Conservation (phyloP, 768 basidiomycete genomes). For the Amanita phalloides region DNA sequence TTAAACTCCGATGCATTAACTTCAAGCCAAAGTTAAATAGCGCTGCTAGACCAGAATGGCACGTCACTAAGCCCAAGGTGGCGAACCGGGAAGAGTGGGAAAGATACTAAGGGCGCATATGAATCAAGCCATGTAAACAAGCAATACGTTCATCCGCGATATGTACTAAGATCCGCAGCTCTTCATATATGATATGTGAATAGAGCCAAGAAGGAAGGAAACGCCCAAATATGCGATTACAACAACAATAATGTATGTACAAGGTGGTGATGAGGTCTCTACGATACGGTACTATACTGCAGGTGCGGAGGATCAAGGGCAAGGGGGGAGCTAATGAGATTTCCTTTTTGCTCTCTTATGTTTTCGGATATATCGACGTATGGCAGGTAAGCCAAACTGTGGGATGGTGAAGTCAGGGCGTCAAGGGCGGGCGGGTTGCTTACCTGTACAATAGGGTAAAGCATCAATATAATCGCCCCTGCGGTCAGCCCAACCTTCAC, state of each 20-base stretch:
- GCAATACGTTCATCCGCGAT: no score
- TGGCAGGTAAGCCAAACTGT: constrained; percentile 58
- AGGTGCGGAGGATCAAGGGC: not conserved
- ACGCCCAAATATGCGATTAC: not conserved
- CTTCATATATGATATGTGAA: not conserved
- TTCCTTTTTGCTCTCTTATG: constrained; percentile 26
- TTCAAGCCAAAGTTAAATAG: not conserved
- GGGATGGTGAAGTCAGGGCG: constrained; percentile 8
- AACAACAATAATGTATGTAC: not conserved
- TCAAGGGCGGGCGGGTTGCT: constrained; percentile 15
- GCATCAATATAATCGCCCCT: constrained; percentile 43
- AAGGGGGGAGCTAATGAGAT: constrained; percentile 13
- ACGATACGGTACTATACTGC: not conserved
- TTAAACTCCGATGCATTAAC: not conserved
- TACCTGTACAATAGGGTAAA: constrained; percentile 65
- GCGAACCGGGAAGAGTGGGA: no score
- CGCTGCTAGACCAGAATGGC: not conserved
- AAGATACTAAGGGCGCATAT: not conserved
- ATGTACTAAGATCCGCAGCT: no score
- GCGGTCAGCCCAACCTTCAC: constrained; percentile 64
- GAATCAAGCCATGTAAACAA: not conserved
- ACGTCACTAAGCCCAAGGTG: not conserved
- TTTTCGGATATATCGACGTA: constrained; percentile 37
- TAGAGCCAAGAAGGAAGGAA: not conserved
- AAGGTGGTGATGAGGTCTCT: not conserved